phyloP scores from a whole-genome alignment of 2,329 filamentous ascomycete genomes.

The Cladophialophora bantiana region DNA sequence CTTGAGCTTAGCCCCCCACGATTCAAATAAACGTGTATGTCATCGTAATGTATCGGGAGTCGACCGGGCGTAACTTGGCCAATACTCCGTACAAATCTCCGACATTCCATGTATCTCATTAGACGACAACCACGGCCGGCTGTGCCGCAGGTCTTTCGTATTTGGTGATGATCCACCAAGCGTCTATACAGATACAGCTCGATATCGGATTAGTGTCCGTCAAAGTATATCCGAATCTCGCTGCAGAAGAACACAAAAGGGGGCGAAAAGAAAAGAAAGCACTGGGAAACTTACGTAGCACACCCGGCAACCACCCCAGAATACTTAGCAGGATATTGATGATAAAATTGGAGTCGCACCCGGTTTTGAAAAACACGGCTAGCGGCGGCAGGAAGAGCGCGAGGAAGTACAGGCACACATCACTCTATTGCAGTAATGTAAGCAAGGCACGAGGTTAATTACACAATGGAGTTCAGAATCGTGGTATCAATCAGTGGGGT shows the following conservation, averaged over 20 bases:
- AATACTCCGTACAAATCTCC: no score
- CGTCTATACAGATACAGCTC: constrained; percentile 22
- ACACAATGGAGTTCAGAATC: no score
- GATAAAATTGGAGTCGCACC: constrained; percentile 82
- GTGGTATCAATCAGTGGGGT: no score
- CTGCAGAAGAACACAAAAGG: not conserved
- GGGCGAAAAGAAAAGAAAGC: not conserved
- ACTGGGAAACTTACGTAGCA: constrained; percentile 72
- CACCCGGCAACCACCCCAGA: constrained; percentile 77
- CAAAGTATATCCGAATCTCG: not conserved
- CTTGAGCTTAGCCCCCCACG: no score
- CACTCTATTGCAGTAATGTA: constrained; percentile 23
- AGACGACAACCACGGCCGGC: no score
- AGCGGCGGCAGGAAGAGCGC: constrained; percentile 88
- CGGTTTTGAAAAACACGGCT: constrained; percentile 91
- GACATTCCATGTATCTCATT: no score
- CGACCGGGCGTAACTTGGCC: no score
- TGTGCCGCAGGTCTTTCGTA: constrained; percentile 31
- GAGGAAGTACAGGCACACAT: constrained; percentile 60
- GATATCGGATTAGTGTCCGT: not conserved
- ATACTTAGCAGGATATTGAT: constrained; percentile 91
- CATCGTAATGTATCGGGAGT: no score
- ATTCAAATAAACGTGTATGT: no score
- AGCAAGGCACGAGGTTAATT: not conserved
- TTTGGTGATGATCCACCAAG: constrained; percentile 38